phyloP scores from a whole-genome alignment of 768 basidiomycete species.

The Tylopilus vinaceipallidus region DNA sequence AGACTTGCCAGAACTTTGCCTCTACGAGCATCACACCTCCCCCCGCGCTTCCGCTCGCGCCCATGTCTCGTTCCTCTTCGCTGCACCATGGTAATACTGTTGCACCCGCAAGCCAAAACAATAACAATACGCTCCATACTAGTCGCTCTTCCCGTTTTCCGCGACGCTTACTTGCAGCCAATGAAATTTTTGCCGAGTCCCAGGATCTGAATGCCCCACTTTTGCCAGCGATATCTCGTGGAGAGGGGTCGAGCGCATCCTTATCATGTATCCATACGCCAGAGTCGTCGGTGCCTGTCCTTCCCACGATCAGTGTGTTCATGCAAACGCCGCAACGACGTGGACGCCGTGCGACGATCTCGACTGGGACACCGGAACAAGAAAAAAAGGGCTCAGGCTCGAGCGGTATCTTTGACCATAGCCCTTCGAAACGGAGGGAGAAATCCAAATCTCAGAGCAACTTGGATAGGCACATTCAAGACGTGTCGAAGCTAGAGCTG shows the following conservation, averaged over 20 bases:
- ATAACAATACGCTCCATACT: conserved; percentile 4
- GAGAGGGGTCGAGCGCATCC: conserved; percentile 19
- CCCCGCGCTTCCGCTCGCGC: conserved; percentile 63
- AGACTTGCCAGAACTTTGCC: conserved; percentile 73
- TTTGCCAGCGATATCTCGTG: conserved; percentile 16
- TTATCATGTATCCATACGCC: conserved; percentile 21
- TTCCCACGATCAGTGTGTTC: conserved; percentile 18
- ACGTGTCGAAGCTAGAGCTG: conserved; percentile 59
- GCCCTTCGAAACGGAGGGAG: conserved; percentile 63
- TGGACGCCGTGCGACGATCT: conserved; percentile 62
- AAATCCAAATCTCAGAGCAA: conserved; percentile 68
- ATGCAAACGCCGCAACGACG: conserved; percentile 37
- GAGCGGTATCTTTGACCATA: conserved; percentile 39
- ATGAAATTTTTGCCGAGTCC: conserved; percentile 60
- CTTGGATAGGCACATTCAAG: conserved; percentile 64
- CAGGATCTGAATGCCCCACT: conserved; percentile 17
- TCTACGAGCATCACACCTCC: conserved; percentile 46
- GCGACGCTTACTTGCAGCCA: conserved; percentile 61
- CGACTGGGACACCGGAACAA: conserved; percentile 57
- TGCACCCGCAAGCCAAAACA: conserved; percentile 20
- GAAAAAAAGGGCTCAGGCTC: conserved; percentile 21
- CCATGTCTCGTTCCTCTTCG: conserved; percentile 50
- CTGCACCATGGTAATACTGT: conserved; percentile 29
- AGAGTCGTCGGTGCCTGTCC: conserved; percentile 20
- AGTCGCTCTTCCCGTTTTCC: conserved; percentile 48